Evolutionary conservation across 805 yeast species (phyloP).

Genomic region (Kurtzmaniella cleridarum): DNA sequence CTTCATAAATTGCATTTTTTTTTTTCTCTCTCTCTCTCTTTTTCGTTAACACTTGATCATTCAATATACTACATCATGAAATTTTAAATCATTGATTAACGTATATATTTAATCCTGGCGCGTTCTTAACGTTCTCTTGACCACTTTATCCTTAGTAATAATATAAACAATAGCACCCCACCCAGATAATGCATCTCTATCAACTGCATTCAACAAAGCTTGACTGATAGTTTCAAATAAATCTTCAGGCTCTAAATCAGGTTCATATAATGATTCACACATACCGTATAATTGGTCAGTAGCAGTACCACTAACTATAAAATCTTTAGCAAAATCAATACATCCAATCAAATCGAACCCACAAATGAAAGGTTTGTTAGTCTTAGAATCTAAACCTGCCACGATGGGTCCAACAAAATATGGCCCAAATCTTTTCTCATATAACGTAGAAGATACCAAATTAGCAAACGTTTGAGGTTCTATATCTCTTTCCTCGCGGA

Average conservation of each 20-base stretch:
- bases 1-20: too few relatives aligned
- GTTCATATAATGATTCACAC: conserved; percentile 97
- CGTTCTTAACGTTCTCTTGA: conserved; percentile 81
- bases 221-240: conserved; percentile 93
- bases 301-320: conserved; percentile 94
- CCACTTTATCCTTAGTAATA: conserved; percentile 86
- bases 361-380: conserved; percentile 83
- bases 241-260: conserved; percentile 89
- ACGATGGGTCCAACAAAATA: conserved; percentile 96
- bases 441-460: conserved; percentile 82
- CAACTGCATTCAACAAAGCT: conserved; percentile 89
- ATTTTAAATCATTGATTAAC: background rate
- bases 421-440: conserved; percentile 91
- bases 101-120: conserved; percentile 72
- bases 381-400: conserved; percentile 84
- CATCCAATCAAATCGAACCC: conserved; percentile 97
- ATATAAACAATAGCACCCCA: conserved; percentile 98
- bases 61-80: too few relatives aligned
- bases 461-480: conserved; percentile 95
- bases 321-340: conserved; percentile 91
- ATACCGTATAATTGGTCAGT: conserved; percentile 95
- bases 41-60: too few relatives aligned
- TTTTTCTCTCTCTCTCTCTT: too few relatives aligned
- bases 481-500: conserved; percentile 85
- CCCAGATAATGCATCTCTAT: conserved; percentile 95